Conservation (phyloP, 345 rosid species). For the Camelina hispida region DNA sequence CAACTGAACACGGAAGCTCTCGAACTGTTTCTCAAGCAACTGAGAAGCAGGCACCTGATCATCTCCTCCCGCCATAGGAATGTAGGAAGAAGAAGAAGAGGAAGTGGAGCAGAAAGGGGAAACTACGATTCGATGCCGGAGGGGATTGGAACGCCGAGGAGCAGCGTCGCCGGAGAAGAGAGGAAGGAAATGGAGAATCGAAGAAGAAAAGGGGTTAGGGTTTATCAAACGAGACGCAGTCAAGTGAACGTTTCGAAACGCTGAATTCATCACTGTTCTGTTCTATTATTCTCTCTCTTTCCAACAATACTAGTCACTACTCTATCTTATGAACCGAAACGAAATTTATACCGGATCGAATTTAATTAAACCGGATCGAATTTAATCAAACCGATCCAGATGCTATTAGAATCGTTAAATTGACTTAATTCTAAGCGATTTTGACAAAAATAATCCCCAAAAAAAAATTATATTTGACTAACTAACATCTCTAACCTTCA, state of each 20-base stretch:
- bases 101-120: constrained; percentile 31
- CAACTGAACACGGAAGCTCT: constrained; percentile 68
- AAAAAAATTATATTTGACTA: too few species aligned
- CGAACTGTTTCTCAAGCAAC: constrained; percentile 77
- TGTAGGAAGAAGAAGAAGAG: constrained; percentile 27
- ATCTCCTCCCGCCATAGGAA: constrained; percentile 64
- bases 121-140: constrained; percentile 10
- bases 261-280: constrained; percentile 49
- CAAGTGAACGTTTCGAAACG: constrained; percentile 54
- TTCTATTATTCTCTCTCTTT: constrained; percentile 2
- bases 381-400: too few species aligned
- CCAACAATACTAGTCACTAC: neutral
- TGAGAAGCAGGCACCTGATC: constrained; percentile 39
- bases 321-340: constrained; percentile 4
- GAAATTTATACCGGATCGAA: neutral
- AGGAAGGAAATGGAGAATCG: constrained; percentile 40
- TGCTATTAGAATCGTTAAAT: too few species aligned
- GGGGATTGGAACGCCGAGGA: constrained; percentile 28
- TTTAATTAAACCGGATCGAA: constrained; percentile 5
- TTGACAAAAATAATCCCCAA: too few species aligned
- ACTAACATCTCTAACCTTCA: too few species aligned
- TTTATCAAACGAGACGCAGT: constrained; percentile 50
- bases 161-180: constrained; percentile 22
- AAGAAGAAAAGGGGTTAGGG: constrained; percentile 50
- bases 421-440: too few species aligned